Conservation (phyloP, 345 rosid genomes). For the Citrus medica region DNA sequence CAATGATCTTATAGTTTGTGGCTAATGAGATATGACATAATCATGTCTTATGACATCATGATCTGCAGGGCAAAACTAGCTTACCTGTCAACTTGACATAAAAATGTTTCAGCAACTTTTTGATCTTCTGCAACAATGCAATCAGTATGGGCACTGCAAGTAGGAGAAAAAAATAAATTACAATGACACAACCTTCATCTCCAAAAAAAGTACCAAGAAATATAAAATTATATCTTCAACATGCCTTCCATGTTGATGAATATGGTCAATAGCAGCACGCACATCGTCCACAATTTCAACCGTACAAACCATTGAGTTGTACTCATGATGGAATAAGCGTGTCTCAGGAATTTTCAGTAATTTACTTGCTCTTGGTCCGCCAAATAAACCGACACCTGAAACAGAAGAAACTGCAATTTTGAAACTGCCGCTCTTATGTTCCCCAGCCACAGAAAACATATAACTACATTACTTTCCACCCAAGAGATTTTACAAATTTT, state of each 20-base stretch:
- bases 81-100: slow-evolving; percentile 49
- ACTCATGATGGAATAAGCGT: slow-evolving; percentile 70
- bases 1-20: not conserved
- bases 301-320: slow-evolving; percentile 80
- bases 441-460: not conserved
- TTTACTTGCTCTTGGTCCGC: slow-evolving; percentile 74
- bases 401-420: slow-evolving; percentile 1
- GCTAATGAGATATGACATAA: not conserved
- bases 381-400: slow-evolving; percentile 71
- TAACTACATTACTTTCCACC: not conserved
- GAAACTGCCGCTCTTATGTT: not conserved
- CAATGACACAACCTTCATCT: not conserved
- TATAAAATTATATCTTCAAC: slow-evolving; percentile 5
- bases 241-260: slow-evolving; percentile 91
- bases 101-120: slow-evolving; percentile 40
- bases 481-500: not conserved
- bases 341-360: slow-evolving; percentile 64
- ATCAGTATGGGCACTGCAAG: slow-evolving; percentile 53
- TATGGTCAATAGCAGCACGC: slow-evolving; percentile 75
- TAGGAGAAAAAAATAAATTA: not conserved
- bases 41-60: not conserved
- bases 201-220: not conserved
- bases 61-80: not conserved
- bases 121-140: slow-evolving; percentile 47
- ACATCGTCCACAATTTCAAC: slow-evolving; percentile 93